Percentiles rank a stretch among this genome's conserved stretches.
Evolutionary conservation across 2,329 filamentous ascomycete genomes (phyloP).

Genomic region (Metarhizium sp.): DNA sequence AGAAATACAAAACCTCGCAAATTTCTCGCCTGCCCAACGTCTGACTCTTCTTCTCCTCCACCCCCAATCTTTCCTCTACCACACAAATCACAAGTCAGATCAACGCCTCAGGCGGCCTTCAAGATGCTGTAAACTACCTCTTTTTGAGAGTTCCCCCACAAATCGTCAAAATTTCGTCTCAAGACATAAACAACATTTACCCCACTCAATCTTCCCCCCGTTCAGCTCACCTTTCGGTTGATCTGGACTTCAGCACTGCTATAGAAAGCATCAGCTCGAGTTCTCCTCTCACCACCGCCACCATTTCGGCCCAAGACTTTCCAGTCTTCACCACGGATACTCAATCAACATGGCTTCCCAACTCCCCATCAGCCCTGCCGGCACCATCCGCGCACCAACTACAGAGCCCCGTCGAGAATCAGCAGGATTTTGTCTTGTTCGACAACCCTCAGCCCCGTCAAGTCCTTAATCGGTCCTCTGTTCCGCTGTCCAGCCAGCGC

Average conservation of each 20-base stretch:
- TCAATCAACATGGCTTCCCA: conserved; percentile 72
- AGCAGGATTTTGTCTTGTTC: conserved; percentile 76
- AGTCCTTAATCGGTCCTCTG: conserved; percentile 27
- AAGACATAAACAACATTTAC: conserved; percentile 27
- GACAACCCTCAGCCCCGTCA: conserved; percentile 36
- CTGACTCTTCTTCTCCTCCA: conserved; percentile 19
- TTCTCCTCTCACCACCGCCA: conserved; percentile 44
- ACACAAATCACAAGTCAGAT: conserved; percentile 18
- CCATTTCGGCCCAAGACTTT: conserved; percentile 56
- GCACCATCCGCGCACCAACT: conserved; percentile 49
- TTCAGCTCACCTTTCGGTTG: conserved; percentile 48
- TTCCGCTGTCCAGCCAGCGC: conserved; percentile 31
- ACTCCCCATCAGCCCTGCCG: conserved; percentile 54
- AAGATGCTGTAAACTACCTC: conserved; percentile 51
- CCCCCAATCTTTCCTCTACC: conserved; percentile 24
- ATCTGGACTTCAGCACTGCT: conserved; percentile 60
- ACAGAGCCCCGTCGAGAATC: conserved; percentile 39
- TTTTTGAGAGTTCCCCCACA: conserved; percentile 26
- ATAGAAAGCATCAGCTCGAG: conserved; percentile 46
- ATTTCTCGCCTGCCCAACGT: conserved; percentile 11
- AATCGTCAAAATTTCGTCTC: conserved; percentile 45
- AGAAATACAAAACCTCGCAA: conserved; percentile 33
- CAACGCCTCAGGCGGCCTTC: conserved; percentile 29
- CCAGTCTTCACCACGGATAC: conserved; percentile 78
- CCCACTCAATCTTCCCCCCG: conserved; percentile 35